Percentiles rank a stretch among this genome's conserved stretches.
Conservation (phyloP, 2,329 filamentous ascomycete species). For the Trichocomaceae sp. region DNA sequence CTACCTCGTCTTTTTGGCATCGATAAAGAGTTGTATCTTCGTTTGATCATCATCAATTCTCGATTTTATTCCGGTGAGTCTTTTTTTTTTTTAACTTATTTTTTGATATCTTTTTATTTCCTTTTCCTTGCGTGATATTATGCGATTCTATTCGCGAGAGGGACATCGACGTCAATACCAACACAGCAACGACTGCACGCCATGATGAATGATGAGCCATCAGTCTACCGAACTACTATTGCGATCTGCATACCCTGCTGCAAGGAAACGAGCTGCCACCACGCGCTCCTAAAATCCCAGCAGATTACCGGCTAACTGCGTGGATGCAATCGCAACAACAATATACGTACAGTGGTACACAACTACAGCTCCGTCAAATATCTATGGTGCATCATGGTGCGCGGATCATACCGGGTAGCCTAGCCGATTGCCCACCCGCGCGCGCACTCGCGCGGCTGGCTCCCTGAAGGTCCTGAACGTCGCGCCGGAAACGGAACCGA, state of each 20-base stretch:
- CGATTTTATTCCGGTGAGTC: slow-evolving; percentile 11
- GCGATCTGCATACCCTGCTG: background rate
- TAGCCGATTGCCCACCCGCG: slow-evolving; percentile 6
- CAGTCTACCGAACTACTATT: background rate
- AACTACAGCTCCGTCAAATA: background rate
- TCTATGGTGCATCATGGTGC: background rate
- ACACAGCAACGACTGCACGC: background rate
- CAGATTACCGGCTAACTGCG: background rate
- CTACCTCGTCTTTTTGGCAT: slow-evolving; percentile 8
- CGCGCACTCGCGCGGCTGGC: background rate
- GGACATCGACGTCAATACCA: background rate
- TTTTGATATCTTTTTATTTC: background rate
- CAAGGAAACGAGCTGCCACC: background rate
- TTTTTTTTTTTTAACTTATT: background rate
- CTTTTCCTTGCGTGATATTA: background rate
- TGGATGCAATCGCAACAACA: background rate
- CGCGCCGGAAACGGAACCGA: slow-evolving; percentile 13
- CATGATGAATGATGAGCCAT: background rate
- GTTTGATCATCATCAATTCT: slow-evolving; percentile 4
- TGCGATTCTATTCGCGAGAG: background rate
- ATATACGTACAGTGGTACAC: no score
- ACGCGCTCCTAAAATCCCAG: background rate
- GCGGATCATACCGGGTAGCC: slow-evolving; percentile 10
- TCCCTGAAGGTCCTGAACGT: background rate
- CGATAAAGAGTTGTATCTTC: slow-evolving; percentile 7